A percentile compares a stretch with the other conserved stretches of the same genome.
These are phyloP conservation scores for Glonium stellatum DNA, from an alignment of 495 filamentous ascomycete genomes.

Conservation along the genomic window DNA sequence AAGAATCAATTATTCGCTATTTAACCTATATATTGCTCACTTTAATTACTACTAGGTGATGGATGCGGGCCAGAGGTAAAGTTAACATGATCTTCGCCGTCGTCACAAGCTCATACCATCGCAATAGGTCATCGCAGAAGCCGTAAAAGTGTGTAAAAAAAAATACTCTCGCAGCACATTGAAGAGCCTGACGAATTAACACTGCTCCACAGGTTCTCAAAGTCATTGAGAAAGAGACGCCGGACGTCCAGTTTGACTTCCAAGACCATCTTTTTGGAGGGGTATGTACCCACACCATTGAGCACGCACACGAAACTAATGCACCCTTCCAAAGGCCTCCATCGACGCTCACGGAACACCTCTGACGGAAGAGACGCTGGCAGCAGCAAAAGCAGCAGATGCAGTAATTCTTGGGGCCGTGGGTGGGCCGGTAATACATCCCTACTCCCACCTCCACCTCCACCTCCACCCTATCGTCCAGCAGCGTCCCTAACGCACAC, in stretches of 20 bases:
- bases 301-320: neutral
- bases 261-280: slow-evolving; percentile 89
- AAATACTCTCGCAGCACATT: neutral
- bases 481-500: neutral
- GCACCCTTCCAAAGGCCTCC: slow-evolving; percentile 53
- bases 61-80: slow-evolving; percentile 91
- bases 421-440: slow-evolving; percentile 65
- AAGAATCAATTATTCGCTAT: neutral
- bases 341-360: slow-evolving; percentile 76
- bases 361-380: slow-evolving; percentile 77
- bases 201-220: slow-evolving; percentile 55
- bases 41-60: slow-evolving; percentile 55
- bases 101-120: slow-evolving; percentile 6
- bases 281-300: slow-evolving; percentile 52
- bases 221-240: slow-evolving; percentile 60
- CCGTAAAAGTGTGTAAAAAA: slow-evolving; percentile 69
- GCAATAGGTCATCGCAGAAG: slow-evolving; percentile 58
- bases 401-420: slow-evolving; percentile 92
- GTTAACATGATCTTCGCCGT: slow-evolving; percentile 1
- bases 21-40: neutral
- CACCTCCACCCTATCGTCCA: slow-evolving; percentile 8
- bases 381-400: slow-evolving; percentile 81
- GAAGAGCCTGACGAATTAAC: neutral
- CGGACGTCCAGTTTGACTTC: slow-evolving; percentile 76
- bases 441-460: neutral